A percentile compares a stretch with the other conserved stretches of the same genome.
phyloP scores from a whole-genome alignment of 2,329 filamentous ascomycete species.

The Aureobasidium sp. region DNA sequence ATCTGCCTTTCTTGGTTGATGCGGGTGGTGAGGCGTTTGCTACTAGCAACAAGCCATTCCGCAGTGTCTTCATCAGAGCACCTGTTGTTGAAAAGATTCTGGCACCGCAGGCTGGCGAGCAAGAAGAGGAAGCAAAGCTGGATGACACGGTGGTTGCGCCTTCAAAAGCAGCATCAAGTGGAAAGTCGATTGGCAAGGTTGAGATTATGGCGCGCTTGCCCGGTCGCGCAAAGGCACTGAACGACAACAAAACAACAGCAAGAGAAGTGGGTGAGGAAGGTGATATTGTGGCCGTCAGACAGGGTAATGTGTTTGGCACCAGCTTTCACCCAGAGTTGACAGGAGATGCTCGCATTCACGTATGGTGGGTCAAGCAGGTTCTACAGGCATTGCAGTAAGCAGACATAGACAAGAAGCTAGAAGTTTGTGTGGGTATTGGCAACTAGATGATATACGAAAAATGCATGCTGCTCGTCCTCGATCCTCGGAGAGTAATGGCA shows the following conservation, averaged over 20 bases:
- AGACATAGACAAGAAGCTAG: background rate
- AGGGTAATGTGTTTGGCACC: conserved; percentile 87
- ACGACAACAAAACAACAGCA: conserved; percentile 41
- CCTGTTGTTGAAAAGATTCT: conserved; percentile 85
- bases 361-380: conserved; percentile 84
- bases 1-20: conserved; percentile 60
- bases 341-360: conserved; percentile 77
- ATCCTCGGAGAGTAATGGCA: conserved; percentile 6
- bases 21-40: conserved; percentile 24
- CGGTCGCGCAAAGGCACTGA: conserved; percentile 43
- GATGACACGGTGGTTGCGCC: conserved; percentile 53
- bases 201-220: conserved; percentile 54
- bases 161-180: conserved; percentile 39
- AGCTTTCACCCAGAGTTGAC: conserved; percentile 96
- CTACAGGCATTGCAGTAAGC: conserved; percentile 17
- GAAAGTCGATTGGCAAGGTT: conserved; percentile 45
- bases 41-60: conserved; percentile 49
- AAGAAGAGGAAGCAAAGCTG: conserved; percentile 39
- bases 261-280: conserved; percentile 46
- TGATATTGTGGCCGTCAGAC: conserved; percentile 81
- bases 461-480: conserved; percentile 5
- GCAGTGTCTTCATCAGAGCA: conserved; percentile 86
- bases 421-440: background rate
- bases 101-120: conserved; percentile 43
- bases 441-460: conserved; percentile 7